Base-by-base conservation (phyloP, 2,329 filamentous ascomycete genomes). In the Penicillium hesseltinei region DNA sequence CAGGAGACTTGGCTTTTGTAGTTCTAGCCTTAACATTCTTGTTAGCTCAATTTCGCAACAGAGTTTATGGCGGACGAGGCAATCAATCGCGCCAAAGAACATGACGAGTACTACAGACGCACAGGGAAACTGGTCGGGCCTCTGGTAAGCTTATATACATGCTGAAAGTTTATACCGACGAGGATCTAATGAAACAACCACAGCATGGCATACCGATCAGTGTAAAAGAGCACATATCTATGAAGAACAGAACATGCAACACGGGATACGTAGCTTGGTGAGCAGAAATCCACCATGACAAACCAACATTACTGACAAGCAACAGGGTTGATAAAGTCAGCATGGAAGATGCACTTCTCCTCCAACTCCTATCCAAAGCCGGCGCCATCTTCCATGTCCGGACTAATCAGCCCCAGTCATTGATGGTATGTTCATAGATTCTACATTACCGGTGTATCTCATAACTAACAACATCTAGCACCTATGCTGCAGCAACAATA, bases 221-320 rank as follows among this genome's bases (percentile, higher is more conserved):
- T 42, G 70, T 85, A 4, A 88, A 88, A 63, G 85, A 88, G 52
- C 83, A 84, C 15, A 84, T 88, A 66, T 80, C 84, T 10, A 75
- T 88, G 29, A 81, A 81, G 55, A 83, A 81, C 1, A 71, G 62
- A 25, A 72, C 68, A 1, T 72, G 69, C 54, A 72, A 74, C 42
- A 71, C 68, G 2, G 73, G 72, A 31, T 77, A 71, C 45, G 70
- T 72, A 3, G 69, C 72, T 29, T 75, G 68, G 72, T 73, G 56
- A 15, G 62, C 36, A 17, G 5, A 29, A 8, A 15, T 4, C 7
- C 21, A 31, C 15, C 27, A 6, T 1, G n/a, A n/a, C 8, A 29
- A 31, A 45, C 39, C 9, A 2, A 19, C 38, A 10, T 4, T 9
- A 31, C 51, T 58, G 27, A 63, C 25, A 9, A 27, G 42, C 21